A percentile compares a stretch with the other conserved stretches of the same genome.
Evolutionary conservation across 2,329 filamentous ascomycete genomes (phyloP).

Genomic region (Verticillium alfalfae): DNA sequence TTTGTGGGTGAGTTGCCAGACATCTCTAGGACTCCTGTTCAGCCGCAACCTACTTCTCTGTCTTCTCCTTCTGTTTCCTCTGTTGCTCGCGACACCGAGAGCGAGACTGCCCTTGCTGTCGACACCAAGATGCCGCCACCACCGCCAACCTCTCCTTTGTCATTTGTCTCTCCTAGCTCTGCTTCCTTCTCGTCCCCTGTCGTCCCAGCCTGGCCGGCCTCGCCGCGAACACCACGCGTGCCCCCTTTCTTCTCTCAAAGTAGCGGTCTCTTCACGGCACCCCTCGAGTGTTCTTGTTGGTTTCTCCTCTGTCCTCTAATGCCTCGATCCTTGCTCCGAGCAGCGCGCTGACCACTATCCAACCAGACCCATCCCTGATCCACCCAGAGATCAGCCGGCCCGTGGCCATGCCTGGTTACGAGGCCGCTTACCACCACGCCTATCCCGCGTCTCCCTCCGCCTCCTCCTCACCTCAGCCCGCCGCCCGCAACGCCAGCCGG

Average conservation of each 20-base stretch:
- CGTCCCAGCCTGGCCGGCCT: constrained; percentile 21
- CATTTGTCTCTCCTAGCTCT: constrained; percentile 23
- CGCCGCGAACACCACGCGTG: constrained; percentile 18
- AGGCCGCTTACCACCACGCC: constrained; percentile 40
- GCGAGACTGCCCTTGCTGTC: neutral
- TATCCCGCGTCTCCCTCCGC: constrained; percentile 61
- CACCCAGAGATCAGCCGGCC: constrained; percentile 47
- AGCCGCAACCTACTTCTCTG: constrained; percentile 1
- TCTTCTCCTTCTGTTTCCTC: constrained; percentile 19
- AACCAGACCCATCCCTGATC: constrained; percentile 50
- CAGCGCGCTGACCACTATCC: constrained; percentile 28
- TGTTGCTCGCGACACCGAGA: constrained; percentile 11
- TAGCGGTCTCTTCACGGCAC: constrained; percentile 46
- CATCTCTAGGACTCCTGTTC: constrained; percentile 21
- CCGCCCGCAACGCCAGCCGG: constrained; percentile 48
- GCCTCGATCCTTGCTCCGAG: constrained; percentile 3
- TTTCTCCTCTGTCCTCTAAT: constrained; percentile 33
- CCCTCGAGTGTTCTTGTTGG: constrained; percentile 46
- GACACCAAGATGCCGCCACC: neutral
- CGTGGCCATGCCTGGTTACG: constrained; percentile 44
- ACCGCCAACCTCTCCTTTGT: constrained; percentile 19
- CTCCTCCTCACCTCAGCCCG: constrained; percentile 46
- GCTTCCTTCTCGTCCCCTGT: constrained; percentile 26
- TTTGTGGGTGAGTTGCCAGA: constrained; percentile 52
- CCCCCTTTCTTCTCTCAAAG: constrained; percentile 48